phyloP scores from a whole-genome alignment of 106 monocot species.

The Dioscorea zingiberensis region DNA sequence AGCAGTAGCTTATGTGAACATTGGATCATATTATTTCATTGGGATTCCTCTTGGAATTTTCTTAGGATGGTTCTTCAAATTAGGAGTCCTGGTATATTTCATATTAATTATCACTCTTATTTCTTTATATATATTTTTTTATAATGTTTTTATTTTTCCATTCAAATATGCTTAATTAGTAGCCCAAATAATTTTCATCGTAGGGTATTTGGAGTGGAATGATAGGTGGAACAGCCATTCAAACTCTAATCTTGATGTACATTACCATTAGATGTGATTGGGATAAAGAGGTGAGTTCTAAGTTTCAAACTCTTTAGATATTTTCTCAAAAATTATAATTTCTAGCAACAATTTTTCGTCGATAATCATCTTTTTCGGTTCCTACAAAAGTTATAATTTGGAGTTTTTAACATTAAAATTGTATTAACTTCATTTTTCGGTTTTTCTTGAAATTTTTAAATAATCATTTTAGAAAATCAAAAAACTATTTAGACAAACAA shows the following conservation, averaged over 20 bases:
- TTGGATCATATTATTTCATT: slow-evolving; percentile 59
- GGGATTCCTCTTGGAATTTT: slow-evolving; percentile 57
- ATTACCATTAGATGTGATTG: slow-evolving; percentile 67
- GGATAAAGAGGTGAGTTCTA: slow-evolving; percentile 55
- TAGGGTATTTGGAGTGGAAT: slow-evolving; percentile 90
- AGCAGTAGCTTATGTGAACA: slow-evolving; percentile 63
- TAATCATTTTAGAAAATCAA: no score
- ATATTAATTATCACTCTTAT: not conserved
- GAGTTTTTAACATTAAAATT: no score
- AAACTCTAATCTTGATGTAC: slow-evolving; percentile 52
- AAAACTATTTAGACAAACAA: no score
- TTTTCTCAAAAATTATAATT: no score
- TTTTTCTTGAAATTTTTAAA: no score
- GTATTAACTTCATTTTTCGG: no score
- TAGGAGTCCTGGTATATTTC: slow-evolving; percentile 51
- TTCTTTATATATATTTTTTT: not conserved
- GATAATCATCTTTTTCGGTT: no score
- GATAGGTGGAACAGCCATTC: slow-evolving; percentile 79
- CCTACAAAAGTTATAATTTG: no score
- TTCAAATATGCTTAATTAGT: not conserved
- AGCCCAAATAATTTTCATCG: not conserved
- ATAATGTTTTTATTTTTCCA: not conserved
- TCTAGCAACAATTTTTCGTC: no score
- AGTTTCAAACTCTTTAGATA: not conserved
- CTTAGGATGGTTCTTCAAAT: slow-evolving; percentile 55